These are phyloP conservation scores for Phaffia rhodozyma DNA, from an alignment of 1,284 basidiomycete species.

Conservation along the genomic window DNA sequence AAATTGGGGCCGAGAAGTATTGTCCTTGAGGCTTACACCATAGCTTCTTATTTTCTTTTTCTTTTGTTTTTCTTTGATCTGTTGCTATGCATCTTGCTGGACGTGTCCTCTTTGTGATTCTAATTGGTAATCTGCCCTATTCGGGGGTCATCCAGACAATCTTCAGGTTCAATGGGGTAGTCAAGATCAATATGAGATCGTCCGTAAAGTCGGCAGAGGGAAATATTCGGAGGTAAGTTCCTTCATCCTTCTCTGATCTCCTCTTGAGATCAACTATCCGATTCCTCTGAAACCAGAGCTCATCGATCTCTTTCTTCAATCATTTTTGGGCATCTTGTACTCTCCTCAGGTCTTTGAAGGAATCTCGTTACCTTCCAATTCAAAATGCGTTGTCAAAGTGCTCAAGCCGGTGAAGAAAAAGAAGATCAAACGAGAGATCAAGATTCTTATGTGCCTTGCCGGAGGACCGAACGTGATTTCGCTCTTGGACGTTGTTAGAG, in stretches of 20 bases:
- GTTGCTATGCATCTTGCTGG: background rate
- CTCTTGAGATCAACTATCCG: no score
- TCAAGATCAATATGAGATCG: slow-evolving; percentile 97
- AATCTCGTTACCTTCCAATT: slow-evolving; percentile 3
- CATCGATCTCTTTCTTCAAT: background rate
- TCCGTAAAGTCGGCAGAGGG: slow-evolving; percentile 51
- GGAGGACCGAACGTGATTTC: slow-evolving; percentile 82
- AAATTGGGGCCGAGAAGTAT: background rate
- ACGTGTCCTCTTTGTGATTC: no score
- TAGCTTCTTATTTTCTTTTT: background rate
- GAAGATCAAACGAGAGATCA: slow-evolving; percentile 99
- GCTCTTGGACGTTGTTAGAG: slow-evolving; percentile 88
- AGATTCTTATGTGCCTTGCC: slow-evolving; percentile 92
- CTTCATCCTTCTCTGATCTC: background rate
- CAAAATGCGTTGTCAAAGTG: slow-evolving; percentile 13
- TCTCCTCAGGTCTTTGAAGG: slow-evolving; percentile 55
- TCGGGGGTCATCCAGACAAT: slow-evolving; percentile 52
- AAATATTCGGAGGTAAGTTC: slow-evolving; percentile 17
- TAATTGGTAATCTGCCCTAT: no score
- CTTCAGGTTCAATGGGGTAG: slow-evolving; percentile 86
- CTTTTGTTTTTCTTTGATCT: background rate
- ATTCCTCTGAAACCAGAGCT: background rate
- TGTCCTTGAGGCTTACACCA: background rate
- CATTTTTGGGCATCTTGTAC: background rate
- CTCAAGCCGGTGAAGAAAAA: slow-evolving; percentile 99